Base-by-base conservation (phyloP, 2,329 filamentous ascomycete species). In the Penicillium sp. region DNA sequence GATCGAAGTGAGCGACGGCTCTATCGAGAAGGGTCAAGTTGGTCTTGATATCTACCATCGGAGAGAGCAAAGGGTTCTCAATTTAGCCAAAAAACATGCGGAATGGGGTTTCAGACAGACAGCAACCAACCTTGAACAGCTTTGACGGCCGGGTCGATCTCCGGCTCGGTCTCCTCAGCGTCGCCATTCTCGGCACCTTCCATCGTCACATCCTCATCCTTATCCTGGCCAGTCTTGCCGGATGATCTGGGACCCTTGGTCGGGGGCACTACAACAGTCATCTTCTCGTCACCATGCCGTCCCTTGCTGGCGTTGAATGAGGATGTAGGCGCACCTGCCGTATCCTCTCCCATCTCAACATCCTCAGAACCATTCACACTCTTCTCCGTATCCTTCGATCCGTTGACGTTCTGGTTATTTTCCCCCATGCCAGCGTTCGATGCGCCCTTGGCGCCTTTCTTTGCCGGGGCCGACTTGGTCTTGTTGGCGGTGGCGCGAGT, bases 21-120 rank as follows among this genome's bases (percentile, higher is more conserved):
- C 89, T 86, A 65, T 96, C 90, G 64, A 98, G 80, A 56, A 98
- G 80, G 42, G 82, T 81, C 67, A 96, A 96, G 74, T 94, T 96
- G 77, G 81, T 85, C 74, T 90, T 93, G 74, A 98, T 95, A 70
- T 96, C 93, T 97, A 66, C 31, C 47, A 49, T 40, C 9, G 1
- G 4, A 4, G 37, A 44, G 24, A 44, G n/a, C 24, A 14, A 20
- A 18, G 16, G 14, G 16, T 34, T 18, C 7, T 18, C 31, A 18
- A 34, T 34, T 34, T 34, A 34, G 31, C 14, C 31, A 20, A 34
- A 34, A 4, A 16, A 34, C 3, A 8, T 31, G 18, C 16, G 18
- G n/a, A 8, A 13, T 3, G 16, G 14, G 8, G 8, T 18, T 34
- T 34, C 3, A 18, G 11, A 18, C 9, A 18, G 31, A 34, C 37